Conservation (phyloP, 176 grass and related monocot genomes). For the Areca catechu region DNA sequence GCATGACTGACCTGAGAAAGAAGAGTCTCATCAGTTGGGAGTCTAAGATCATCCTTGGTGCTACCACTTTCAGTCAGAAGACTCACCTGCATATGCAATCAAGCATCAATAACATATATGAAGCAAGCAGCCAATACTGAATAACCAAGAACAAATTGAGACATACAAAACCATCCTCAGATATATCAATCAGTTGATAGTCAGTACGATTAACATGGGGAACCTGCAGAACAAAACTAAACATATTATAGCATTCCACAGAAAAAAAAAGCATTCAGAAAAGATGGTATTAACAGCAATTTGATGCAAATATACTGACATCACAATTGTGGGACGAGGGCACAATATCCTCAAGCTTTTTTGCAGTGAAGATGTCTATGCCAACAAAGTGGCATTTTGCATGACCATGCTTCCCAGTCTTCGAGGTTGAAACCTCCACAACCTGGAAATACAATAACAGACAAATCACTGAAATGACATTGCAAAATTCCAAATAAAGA, state of each 20-base stretch:
- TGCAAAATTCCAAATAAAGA: background rate
- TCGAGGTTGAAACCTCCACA: constrained; percentile 70
- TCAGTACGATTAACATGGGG: constrained; percentile 61
- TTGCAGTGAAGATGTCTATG: constrained; percentile 64
- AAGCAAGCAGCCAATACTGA: constrained; percentile 6
- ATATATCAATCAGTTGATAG: constrained; percentile 72
- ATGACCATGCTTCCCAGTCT: constrained; percentile 63
- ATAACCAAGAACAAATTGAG: background rate
- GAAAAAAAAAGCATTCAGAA: no score
- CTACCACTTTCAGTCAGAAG: constrained; percentile 55
- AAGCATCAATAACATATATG: background rate
- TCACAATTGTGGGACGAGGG: constrained; percentile 69
- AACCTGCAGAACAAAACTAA: constrained; percentile 25
- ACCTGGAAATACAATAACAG: constrained; percentile 21
- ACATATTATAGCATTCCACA: background rate
- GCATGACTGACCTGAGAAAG: constrained; percentile 31
- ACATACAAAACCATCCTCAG: constrained; percentile 66
- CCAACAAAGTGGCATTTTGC: constrained; percentile 71
- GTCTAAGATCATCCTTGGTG: constrained; percentile 60
- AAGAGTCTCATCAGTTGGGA: constrained; percentile 44
- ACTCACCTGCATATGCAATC: constrained; percentile 33
- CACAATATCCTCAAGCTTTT: constrained; percentile 70
- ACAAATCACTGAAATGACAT: background rate
- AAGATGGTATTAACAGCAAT: no score
- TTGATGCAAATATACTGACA: constrained; percentile 16